These are phyloP conservation scores for Cystofilobasidium capitatum DNA, from an alignment of 768 basidiomycete species.

Conservation along the genomic window DNA sequence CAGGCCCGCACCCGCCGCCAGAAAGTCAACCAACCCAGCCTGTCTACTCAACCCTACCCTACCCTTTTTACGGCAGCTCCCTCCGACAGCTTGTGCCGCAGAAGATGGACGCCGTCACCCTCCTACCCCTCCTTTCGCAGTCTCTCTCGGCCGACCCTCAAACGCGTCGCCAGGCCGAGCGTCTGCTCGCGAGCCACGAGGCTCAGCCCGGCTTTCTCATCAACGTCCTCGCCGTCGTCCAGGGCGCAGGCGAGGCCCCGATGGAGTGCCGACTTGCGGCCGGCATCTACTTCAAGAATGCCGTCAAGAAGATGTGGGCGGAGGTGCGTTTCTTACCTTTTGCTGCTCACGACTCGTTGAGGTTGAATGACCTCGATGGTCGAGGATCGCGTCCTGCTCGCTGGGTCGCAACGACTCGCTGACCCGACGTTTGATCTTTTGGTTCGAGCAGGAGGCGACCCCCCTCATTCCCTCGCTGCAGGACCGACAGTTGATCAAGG, in stretches of 20 bases:
- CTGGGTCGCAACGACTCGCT: not conserved
- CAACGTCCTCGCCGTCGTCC: conserved; percentile 66
- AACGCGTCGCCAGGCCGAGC: conserved; percentile 71
- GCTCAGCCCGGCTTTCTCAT: conserved; percentile 66
- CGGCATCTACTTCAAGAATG: conserved; percentile 86
- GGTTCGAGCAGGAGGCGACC: conserved; percentile 5
- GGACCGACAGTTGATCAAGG: conserved; percentile 65
- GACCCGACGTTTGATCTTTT: not conserved
- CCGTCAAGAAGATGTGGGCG: conserved; percentile 75
- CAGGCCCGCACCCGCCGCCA: too few species aligned
- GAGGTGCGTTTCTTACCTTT: conserved; percentile 49
- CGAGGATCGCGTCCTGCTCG: not conserved
- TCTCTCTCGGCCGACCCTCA: conserved; percentile 62
- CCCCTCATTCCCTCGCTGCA: conserved; percentile 31
- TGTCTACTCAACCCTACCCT: too few species aligned
- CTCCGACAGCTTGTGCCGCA: too few species aligned
- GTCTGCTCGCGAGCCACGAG: conserved; percentile 58
- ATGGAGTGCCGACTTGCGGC: conserved; percentile 69
- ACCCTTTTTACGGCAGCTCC: too few species aligned
- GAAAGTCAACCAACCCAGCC: too few species aligned
- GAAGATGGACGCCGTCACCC: conserved; percentile 26
- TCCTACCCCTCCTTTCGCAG: conserved; percentile 44
- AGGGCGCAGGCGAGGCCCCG: conserved; percentile 52
- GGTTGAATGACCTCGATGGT: not conserved
- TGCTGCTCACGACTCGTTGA: not conserved